Percentiles rank a stretch among this genome's conserved stretches.
phyloP scores from a whole-genome alignment of 768 basidiomycete species.

The Mycena sanguinolenta region DNA sequence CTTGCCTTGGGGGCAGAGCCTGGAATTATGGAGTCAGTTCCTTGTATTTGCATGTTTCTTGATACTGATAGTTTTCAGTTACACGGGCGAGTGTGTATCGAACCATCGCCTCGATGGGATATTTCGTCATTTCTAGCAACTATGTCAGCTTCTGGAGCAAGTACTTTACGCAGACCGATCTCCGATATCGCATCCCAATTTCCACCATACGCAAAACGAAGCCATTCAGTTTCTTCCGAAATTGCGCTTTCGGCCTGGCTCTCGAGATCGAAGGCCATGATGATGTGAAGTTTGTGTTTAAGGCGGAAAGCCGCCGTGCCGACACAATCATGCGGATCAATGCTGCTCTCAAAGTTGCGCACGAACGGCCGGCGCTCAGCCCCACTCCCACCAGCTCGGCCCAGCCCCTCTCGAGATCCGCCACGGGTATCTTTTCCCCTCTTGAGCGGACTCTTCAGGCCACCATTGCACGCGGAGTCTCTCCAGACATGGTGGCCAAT shows the following conservation, averaged over 20 bases:
- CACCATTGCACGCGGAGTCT: slow-evolving; percentile 45
- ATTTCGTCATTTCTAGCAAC: slow-evolving; percentile 55
- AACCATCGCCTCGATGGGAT: slow-evolving; percentile 53
- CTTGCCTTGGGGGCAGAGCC: slow-evolving; percentile 49
- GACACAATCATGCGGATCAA: slow-evolving; percentile 58
- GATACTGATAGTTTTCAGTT: slow-evolving; percentile 42
- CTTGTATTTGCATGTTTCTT: slow-evolving; percentile 6
- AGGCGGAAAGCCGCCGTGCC: slow-evolving; percentile 53
- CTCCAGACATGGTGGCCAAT: slow-evolving; percentile 43
- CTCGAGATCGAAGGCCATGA: slow-evolving; percentile 61
- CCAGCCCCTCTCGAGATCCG: slow-evolving; percentile 39
- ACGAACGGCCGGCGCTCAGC: slow-evolving; percentile 26
- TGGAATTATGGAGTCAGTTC: slow-evolving; percentile 54
- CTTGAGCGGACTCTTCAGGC: slow-evolving; percentile 56
- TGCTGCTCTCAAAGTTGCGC: slow-evolving; percentile 27
- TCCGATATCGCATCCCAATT: slow-evolving; percentile 59
- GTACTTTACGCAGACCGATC: slow-evolving; percentile 51
- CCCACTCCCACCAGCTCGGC: slow-evolving; percentile 11
- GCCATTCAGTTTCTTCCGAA: slow-evolving; percentile 44
- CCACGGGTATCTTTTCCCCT: slow-evolving; percentile 59
- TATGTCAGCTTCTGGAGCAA: slow-evolving; percentile 64
- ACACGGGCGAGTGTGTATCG: slow-evolving; percentile 51
- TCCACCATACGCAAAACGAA: slow-evolving; percentile 56
- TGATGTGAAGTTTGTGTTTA: slow-evolving; percentile 66
- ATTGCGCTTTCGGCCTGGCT: slow-evolving; percentile 53